A percentile compares a stretch with the other conserved stretches of the same genome.
phyloP scores from a whole-genome alignment of 331 rosid species.

The Malus hybrid region DNA sequence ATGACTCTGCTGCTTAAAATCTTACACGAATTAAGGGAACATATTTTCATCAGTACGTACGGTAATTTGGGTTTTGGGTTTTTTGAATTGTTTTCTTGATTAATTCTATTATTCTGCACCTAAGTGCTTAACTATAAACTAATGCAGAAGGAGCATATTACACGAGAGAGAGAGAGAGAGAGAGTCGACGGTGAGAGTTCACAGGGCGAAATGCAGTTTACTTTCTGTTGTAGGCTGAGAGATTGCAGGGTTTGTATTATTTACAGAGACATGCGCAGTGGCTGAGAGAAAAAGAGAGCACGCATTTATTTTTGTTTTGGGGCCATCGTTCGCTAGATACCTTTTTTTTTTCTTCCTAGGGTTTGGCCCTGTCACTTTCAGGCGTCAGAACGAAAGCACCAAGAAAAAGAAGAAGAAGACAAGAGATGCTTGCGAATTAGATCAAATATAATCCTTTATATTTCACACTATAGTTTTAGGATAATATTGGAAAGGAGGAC shows the following conservation, averaged over 20 bases:
- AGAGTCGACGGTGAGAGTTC: not conserved
- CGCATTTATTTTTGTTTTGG: not conserved
- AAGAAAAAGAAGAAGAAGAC: not conserved
- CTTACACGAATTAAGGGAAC: not conserved
- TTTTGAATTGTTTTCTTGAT: no score
- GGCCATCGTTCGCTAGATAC: not conserved
- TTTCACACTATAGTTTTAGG: not conserved
- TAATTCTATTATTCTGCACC: no score
- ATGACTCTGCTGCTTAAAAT: no score
- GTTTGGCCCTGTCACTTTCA: conserved; percentile 27
- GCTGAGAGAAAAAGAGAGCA: not conserved
- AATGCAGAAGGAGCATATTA: not conserved
- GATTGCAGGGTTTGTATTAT: not conserved
- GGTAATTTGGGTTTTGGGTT: no score
- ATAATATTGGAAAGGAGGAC: not conserved
- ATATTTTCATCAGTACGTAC: no score
- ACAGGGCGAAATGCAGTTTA: not conserved
- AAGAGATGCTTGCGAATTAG: not conserved
- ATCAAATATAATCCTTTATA: not conserved
- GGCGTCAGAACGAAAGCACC: not conserved
- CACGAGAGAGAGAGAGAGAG: not conserved
- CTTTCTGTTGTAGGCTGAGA: not conserved
- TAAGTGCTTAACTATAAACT: not conserved
- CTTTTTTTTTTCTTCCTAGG: not conserved
- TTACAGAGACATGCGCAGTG: not conserved